Evolutionary conservation across 129 eudicot genomes (phyloP).

Genomic region (Saussurea involucrata): DNA sequence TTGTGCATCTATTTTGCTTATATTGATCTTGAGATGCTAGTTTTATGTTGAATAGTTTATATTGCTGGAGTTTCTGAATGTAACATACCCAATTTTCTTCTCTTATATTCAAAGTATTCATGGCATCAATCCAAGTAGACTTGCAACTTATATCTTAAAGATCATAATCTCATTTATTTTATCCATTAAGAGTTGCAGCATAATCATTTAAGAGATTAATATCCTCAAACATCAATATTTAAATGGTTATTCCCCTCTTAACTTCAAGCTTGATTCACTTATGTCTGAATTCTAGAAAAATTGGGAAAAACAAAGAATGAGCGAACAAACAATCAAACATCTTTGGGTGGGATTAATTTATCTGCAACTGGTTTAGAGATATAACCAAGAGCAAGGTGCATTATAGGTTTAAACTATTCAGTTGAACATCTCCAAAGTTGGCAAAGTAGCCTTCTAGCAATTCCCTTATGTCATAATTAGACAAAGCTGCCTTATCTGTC

Average conservation of each 20-base stretch:
- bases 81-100: background rate
- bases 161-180: constrained; percentile 4
- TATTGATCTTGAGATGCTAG: constrained; percentile 10
- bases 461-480: background rate
- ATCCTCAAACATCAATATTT: background rate
- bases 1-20: constrained; percentile 3
- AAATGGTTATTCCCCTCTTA: background rate
- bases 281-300: background rate
- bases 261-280: background rate
- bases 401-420: background rate
- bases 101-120: background rate
- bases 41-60: background rate
- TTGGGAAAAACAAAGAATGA: background rate
- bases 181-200: background rate
- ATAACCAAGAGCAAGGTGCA: background rate
- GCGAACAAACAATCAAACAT: no score
- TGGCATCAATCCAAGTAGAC: constrained; percentile 3
- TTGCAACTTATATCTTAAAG: constrained; percentile 10
- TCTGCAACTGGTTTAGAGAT: background rate
- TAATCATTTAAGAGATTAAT: constrained; percentile 1
- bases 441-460: background rate
- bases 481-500: background rate
- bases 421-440: background rate
- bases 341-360: background rate
- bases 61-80: constrained; percentile 1